A percentile compares a stretch with the other conserved stretches of the same genome.
Conservation (phyloP, 768 basidiomycete species). For the Rhodotorula taiwanensis region DNA sequence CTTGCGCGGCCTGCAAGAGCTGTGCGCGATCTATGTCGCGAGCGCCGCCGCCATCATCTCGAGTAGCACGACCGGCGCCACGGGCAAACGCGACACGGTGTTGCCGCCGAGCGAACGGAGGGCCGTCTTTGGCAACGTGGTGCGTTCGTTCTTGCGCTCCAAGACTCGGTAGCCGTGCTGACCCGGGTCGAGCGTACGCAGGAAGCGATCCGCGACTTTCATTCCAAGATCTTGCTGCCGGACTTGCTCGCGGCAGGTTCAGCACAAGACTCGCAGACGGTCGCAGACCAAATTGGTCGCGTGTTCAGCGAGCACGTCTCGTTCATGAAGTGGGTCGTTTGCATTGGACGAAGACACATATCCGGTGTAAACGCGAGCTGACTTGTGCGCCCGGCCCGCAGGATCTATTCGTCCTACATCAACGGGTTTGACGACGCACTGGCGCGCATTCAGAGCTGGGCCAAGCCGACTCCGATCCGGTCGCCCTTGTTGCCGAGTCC, state of each 20-base stretch:
- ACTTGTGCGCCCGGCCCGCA: too few relatives aligned
- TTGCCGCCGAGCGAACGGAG: conserved; percentile 79
- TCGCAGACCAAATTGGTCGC: conserved; percentile 72
- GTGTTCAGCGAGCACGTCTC: conserved; percentile 91
- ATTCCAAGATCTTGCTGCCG: conserved; percentile 85
- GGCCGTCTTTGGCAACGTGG: conserved; percentile 79
- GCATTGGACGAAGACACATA: too few relatives aligned
- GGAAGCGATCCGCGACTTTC: conserved; percentile 84
- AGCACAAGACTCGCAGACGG: conserved; percentile 41
- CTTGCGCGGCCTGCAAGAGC: conserved; percentile 84
- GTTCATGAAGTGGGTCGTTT: conserved; percentile 66
- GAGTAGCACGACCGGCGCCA: conserved; percentile 60
- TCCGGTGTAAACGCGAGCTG: too few relatives aligned
- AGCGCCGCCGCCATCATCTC: conserved; percentile 59
- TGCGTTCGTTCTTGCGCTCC: not conserved
- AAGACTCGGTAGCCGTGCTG: too few relatives aligned
- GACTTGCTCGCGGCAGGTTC: conserved; percentile 63
- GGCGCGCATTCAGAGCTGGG: conserved; percentile 80
- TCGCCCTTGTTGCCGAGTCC: not conserved
- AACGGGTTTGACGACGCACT: conserved; percentile 95
- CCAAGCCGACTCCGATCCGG: conserved; percentile 29
- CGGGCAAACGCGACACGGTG: conserved; percentile 72
- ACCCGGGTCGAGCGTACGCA: too few relatives aligned
- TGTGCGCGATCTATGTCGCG: conserved; percentile 90
- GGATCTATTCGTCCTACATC: conserved; percentile 95